Evolutionary conservation across 2,329 filamentous ascomycete species (phyloP).

Genomic region (Cercospora zeae-maydis): DNA sequence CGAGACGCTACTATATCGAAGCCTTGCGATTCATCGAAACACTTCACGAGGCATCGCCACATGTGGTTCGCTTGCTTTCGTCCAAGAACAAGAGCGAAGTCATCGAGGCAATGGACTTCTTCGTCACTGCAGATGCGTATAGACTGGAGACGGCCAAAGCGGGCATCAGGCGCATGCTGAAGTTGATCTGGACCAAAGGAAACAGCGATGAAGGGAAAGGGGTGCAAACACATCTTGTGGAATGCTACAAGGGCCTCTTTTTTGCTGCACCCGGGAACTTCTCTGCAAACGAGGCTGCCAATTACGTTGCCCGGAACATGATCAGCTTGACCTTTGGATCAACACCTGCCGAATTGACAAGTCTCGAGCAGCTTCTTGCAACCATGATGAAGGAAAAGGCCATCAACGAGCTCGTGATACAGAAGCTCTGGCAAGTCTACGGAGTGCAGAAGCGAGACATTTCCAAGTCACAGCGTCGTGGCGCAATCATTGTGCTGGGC

Average conservation of each 20-base stretch:
- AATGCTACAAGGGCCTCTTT: slow-evolving; percentile 93
- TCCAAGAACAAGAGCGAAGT: slow-evolving; percentile 98
- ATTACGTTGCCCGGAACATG: slow-evolving; percentile 97
- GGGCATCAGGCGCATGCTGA: slow-evolving; percentile 91
- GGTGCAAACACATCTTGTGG: slow-evolving; percentile 92
- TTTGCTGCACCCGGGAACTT: slow-evolving; percentile 92
- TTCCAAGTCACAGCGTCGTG: slow-evolving; percentile 82
- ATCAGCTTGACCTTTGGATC: slow-evolving; percentile 96
- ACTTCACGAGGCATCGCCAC: slow-evolving; percentile 74
- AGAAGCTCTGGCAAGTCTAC: slow-evolving; percentile 97
- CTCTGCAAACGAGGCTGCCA: slow-evolving; percentile 82
- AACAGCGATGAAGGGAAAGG: slow-evolving; percentile 99
- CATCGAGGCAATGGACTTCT: slow-evolving; percentile 98
- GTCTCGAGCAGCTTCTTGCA: slow-evolving; percentile 85
- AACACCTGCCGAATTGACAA: slow-evolving; percentile 90
- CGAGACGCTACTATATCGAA: slow-evolving; percentile 87
- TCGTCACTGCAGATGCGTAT: slow-evolving; percentile 92
- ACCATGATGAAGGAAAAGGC: slow-evolving; percentile 96
- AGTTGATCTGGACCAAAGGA: slow-evolving; percentile 98
- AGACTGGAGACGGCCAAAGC: slow-evolving; percentile 89
- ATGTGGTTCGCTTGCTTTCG: slow-evolving; percentile 81
- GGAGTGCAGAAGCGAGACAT: slow-evolving; percentile 91
- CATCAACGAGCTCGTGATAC: slow-evolving; percentile 78
- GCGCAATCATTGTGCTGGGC: slow-evolving; percentile 91
- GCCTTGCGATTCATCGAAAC: slow-evolving; percentile 92